These are phyloP conservation scores for Knufia fluminis DNA, from an alignment of 2,329 filamentous ascomycete species.

Conservation along the genomic window DNA sequence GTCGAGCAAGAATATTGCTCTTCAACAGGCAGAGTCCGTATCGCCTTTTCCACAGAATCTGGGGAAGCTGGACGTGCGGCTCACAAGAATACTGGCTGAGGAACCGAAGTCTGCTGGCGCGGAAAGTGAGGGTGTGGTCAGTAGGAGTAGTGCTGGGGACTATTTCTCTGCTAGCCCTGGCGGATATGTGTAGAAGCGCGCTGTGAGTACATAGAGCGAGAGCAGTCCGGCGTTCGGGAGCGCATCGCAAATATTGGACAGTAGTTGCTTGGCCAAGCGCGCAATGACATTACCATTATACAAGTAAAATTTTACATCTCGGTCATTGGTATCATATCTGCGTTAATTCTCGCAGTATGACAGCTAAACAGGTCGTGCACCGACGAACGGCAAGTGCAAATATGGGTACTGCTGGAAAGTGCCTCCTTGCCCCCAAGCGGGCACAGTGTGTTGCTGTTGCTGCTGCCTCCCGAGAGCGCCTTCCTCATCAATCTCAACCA, in stretches of 20 bases:
- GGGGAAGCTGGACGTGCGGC: constrained; percentile 2
- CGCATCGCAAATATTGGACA: no score
- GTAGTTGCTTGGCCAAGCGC: no score
- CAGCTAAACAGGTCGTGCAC: neutral
- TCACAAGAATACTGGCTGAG: constrained; percentile 7
- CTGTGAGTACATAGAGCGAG: neutral
- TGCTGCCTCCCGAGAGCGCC: neutral
- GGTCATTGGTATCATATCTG: no score
- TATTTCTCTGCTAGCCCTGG: constrained; percentile 19
- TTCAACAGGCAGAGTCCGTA: neutral
- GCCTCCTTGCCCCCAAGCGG: no score
- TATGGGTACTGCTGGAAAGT: no score
- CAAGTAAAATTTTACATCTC: no score
- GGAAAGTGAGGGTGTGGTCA: constrained; percentile 7
- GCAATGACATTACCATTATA: no score
- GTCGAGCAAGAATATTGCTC: constrained; percentile 7
- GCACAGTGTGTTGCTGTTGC: no score
- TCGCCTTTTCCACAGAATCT: constrained; percentile 1
- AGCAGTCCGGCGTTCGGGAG: no score
- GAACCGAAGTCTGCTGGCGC: constrained; percentile 9
- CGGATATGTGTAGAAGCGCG: constrained; percentile 11
- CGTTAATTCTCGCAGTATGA: no score
- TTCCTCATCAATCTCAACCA: constrained; percentile 6
- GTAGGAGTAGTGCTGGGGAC: constrained; percentile 14
- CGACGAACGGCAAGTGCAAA: neutral